Conservation (phyloP, 2,329 filamentous ascomycete species). For the Aspergillus spinulosporus region DNA sequence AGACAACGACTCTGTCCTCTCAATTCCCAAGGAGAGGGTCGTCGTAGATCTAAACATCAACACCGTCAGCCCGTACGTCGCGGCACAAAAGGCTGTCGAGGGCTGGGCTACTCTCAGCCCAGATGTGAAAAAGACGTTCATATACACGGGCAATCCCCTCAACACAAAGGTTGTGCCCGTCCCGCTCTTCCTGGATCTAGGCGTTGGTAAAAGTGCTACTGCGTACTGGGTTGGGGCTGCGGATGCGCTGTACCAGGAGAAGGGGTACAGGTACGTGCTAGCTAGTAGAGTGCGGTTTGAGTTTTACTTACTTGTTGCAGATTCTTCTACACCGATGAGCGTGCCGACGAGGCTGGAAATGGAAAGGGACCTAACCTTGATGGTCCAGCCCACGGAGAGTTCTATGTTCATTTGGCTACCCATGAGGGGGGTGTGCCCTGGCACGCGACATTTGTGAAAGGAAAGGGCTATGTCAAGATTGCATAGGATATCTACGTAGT, state of each 20-base stretch:
- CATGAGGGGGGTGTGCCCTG: not conserved
- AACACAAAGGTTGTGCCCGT: not conserved
- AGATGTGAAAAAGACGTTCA: not conserved
- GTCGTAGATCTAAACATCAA: slow-evolving; percentile 1
- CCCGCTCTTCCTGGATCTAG: not conserved
- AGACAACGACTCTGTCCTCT: not conserved
- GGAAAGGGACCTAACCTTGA: not conserved
- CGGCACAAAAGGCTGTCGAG: slow-evolving; percentile 5
- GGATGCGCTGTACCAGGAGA: not conserved
- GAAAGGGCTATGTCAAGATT: not conserved
- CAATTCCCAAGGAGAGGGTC: not conserved
- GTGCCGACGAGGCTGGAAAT: not conserved
- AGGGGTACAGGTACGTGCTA: not conserved
- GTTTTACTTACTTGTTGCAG: not conserved
- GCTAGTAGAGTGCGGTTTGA: too few relatives aligned
- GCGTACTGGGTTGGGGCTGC: not conserved
- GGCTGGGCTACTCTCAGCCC: not conserved
- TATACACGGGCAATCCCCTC: slow-evolving; percentile 7
- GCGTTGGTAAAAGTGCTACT: not conserved
- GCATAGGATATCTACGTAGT: too few relatives aligned
- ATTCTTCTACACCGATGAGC: not conserved
- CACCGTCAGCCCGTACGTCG: not conserved
- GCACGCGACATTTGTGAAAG: slow-evolving; percentile 7
- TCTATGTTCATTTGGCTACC: not conserved
- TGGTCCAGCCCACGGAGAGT: slow-evolving; percentile 2